These are phyloP conservation scores for Macrophomina tecta DNA, from an alignment of 2,329 filamentous ascomycete genomes.

Conservation along the genomic window DNA sequence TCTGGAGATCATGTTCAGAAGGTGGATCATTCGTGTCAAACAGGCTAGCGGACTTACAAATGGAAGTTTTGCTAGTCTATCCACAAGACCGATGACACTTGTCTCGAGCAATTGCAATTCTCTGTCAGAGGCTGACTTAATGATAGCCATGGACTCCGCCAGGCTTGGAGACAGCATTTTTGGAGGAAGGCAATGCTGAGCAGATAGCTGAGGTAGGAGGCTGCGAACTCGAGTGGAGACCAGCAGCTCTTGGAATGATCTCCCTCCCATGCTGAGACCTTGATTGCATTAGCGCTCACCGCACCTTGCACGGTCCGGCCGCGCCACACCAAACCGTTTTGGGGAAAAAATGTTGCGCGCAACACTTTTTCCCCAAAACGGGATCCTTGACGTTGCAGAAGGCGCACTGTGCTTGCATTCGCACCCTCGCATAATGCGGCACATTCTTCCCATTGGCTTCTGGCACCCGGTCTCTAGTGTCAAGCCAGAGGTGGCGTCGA, in stretches of 20 bases:
- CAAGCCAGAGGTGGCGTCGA: neutral
- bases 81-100: neutral
- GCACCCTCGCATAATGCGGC: neutral
- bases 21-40: neutral
- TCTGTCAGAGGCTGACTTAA: neutral
- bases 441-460: neutral
- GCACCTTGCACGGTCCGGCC: neutral
- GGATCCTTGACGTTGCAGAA: neutral
- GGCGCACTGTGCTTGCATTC: neutral
- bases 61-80: neutral
- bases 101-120: slow-evolving; percentile 1
- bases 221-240: neutral
- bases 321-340: slow-evolving; percentile 5
- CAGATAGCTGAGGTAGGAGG: neutral
- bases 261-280: neutral
- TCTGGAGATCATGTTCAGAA: slow-evolving; percentile 3
- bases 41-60: slow-evolving; percentile 2
- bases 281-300: slow-evolving; percentile 3
- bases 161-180: neutral
- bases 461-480: neutral
- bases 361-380: neutral
- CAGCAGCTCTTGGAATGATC: neutral
- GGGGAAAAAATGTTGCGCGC: neutral
- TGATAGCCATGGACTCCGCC: neutral
- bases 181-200: neutral